Base-by-base conservation (phyloP, 352 stramenopile species). In the Pythium vanterpoolii region DNA sequence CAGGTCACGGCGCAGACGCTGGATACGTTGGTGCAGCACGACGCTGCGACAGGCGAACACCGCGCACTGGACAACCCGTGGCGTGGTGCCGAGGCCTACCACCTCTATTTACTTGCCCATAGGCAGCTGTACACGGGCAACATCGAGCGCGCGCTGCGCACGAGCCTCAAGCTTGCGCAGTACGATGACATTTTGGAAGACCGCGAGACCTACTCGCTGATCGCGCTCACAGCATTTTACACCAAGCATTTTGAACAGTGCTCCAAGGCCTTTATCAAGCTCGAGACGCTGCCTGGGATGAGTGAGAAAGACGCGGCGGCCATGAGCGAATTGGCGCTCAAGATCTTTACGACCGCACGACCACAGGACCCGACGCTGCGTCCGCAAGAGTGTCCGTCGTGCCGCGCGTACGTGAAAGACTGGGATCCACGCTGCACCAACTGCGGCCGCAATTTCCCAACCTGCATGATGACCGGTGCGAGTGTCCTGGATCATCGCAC, bases 181-280 rank as follows among this genome's bases (percentile, higher is more conserved):
- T 98, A 96, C 67, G 92, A 98, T 38, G 94, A 98, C 63, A 87
- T 98, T 23, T 71, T 98, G 6, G 86, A 96, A 18, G 71, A 91
- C 28, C 79, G 86, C 16, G 89, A 96, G 54, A 89, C 98, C 28
- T 98, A 98, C 71, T 93, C 84, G n/a, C 77, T 98, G 13, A 85
- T 98, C n/a, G 93, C 89, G 1, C 72, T 98, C 5, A 86, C 89
- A 3, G 85, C 93, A 6, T 97, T 96, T 63, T 93, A 97, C 64
- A 96, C 82, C 53, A 90, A 91, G 34, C 86, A 96, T 66, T 97
- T 81, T 45, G 85, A 96, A 30, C 83, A 97, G 40, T 97, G 89
- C 71, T 97, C 83, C 40, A 83, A 84, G 54, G 88, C 88, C 8
- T 97, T 98, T 62, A 92, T 97, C 58, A 95, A 98, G 65, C 79